phyloP scores from a whole-genome alignment of 2,329 filamentous ascomycete species.

The Alternaria angustiovoidea region DNA sequence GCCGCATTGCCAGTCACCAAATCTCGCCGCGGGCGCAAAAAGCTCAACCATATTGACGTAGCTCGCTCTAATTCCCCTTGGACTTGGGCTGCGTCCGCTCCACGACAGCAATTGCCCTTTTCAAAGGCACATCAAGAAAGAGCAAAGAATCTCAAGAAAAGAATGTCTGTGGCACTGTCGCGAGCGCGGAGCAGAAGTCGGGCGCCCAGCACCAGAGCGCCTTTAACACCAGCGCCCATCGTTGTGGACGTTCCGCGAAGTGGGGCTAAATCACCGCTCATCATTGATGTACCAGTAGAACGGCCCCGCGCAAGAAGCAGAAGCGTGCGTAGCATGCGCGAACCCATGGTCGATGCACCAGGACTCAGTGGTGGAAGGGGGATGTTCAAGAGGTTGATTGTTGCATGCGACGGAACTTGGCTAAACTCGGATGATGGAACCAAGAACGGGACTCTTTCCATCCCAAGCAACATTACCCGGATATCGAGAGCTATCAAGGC shows the following conservation, averaged over 20 bases:
- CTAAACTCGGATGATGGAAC: slow-evolving; percentile 58
- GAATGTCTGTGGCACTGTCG: slow-evolving; percentile 40
- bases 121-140: slow-evolving; percentile 24
- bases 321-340: slow-evolving; percentile 31
- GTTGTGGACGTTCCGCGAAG: slow-evolving; percentile 34
- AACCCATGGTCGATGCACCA: slow-evolving; percentile 38
- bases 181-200: slow-evolving; percentile 41
- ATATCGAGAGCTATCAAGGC: slow-evolving; percentile 60
- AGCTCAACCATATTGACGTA: slow-evolving; percentile 31
- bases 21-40: slow-evolving; percentile 22
- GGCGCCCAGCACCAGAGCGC: slow-evolving; percentile 38
- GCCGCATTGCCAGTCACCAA: slow-evolving; percentile 19
- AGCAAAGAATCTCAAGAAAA: slow-evolving; percentile 22
- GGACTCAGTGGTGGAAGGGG: slow-evolving; percentile 47
- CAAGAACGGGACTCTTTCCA: slow-evolving; percentile 53
- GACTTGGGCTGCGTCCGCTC: slow-evolving; percentile 32
- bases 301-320: slow-evolving; percentile 36
- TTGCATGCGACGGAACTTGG: slow-evolving; percentile 58
- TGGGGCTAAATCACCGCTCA: slow-evolving; percentile 39
- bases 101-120: slow-evolving; percentile 29
- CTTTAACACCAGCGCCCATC: slow-evolving; percentile 32
- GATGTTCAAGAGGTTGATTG: slow-evolving; percentile 52
- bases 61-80: slow-evolving; percentile 30
- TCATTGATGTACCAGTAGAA: slow-evolving; percentile 36
- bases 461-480: slow-evolving; percentile 60